Evolutionary conservation across 805 yeast genomes (phyloP).

Genomic region (Candida boleticola): DNA sequence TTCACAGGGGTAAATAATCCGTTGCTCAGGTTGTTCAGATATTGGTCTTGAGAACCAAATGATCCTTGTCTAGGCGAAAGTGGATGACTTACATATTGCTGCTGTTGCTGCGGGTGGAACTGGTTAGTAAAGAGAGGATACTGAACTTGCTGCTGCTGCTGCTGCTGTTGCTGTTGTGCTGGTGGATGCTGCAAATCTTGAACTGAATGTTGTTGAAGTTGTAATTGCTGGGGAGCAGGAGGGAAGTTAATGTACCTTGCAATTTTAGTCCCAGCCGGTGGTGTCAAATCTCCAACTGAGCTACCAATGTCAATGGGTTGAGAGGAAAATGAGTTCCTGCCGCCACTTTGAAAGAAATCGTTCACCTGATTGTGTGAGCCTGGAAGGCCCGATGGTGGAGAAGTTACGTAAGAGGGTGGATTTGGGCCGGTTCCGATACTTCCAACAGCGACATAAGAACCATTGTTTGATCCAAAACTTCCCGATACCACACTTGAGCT

Average conservation of each 20-base stretch:
- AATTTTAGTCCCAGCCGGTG: constrained; percentile 8
- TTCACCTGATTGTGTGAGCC: neutral
- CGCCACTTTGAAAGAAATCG: constrained; percentile 5
- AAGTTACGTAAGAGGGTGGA: neutral
- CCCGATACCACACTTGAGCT: neutral
- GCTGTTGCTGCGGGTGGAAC: neutral
- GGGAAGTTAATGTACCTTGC: constrained; percentile 11
- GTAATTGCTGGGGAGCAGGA: neutral
- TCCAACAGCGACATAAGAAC: neutral
- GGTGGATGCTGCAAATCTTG: neutral
- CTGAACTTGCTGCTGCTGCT: neutral
- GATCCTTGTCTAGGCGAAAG: neutral
- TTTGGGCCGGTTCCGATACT: neutral
- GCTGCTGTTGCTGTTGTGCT: neutral
- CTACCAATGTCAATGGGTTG: constrained; percentile 15
- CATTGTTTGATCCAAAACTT: neutral
- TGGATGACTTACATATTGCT: neutral
- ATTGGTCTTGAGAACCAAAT: neutral
- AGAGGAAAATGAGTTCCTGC: constrained; percentile 4
- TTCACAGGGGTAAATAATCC: neutral
- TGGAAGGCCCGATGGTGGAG: constrained; percentile 1
- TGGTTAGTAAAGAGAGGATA: too few species aligned
- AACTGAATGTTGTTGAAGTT: too few species aligned
- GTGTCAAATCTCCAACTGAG: constrained; percentile 3
- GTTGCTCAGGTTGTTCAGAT: neutral